Percentiles rank a stretch among this genome's conserved stretches.
phyloP scores from a whole-genome alignment of 768 basidiomycete genomes.

The Trametes cingulata region DNA sequence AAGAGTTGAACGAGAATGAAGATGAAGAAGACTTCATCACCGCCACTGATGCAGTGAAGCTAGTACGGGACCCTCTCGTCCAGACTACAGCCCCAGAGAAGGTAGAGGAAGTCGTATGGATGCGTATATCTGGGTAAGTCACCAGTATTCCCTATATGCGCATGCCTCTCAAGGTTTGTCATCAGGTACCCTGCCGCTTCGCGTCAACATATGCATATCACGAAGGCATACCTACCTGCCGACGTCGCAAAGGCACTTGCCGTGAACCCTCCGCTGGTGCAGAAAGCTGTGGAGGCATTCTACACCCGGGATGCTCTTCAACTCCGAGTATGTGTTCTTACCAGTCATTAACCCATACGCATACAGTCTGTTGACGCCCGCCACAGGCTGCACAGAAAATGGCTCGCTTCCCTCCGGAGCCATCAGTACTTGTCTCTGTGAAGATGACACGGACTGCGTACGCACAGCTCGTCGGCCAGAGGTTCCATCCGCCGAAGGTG shows the following conservation, averaged over 20 bases:
- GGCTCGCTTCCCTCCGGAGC: constrained; percentile 82
- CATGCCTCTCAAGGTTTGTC: background rate
- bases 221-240: constrained; percentile 77
- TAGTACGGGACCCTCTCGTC: constrained; percentile 54
- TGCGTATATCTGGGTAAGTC: constrained; percentile 61
- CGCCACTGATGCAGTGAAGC: constrained; percentile 59
- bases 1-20: constrained; percentile 38
- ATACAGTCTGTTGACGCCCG: background rate
- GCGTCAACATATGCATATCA: constrained; percentile 68
- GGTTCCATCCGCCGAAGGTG: constrained; percentile 86
- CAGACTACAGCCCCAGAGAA: constrained; percentile 60
- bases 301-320: constrained; percentile 94
- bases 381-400: constrained; percentile 84
- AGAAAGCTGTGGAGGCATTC: constrained; percentile 88
- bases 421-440: constrained; percentile 60
- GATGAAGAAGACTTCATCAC: constrained; percentile 54
- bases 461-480: constrained; percentile 90
- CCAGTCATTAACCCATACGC: background rate
- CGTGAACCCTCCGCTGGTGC: constrained; percentile 66
- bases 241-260: constrained; percentile 77
- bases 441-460: constrained; percentile 89
- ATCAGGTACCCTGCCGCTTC: constrained; percentile 70
- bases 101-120: constrained; percentile 70
- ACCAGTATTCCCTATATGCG: background rate
- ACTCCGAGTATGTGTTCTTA: constrained; percentile 62